A percentile compares a stretch with the other conserved stretches of the same genome.
Conservation (phyloP, 148 eudicot species). For the Chenopodium berlandieri region DNA sequence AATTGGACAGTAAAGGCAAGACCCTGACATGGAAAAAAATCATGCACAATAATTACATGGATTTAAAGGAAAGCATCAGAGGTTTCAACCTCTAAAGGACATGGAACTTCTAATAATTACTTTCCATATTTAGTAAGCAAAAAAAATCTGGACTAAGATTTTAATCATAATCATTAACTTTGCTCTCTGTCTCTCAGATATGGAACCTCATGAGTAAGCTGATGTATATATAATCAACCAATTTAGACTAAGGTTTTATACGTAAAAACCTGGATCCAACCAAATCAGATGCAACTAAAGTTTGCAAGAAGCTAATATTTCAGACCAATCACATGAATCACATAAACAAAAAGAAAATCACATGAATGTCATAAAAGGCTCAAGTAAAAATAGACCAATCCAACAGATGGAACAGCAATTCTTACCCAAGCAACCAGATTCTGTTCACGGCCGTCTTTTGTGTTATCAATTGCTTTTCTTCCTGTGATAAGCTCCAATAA, state of each 20-base stretch:
- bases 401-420: constrained; percentile 7
- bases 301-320: neutral
- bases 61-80: neutral
- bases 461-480: constrained; percentile 59
- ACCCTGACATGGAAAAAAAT: neutral
- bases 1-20: neutral
- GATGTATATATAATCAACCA: neutral
- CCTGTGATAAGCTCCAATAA: constrained; percentile 81
- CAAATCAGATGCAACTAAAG: constrained; percentile 1
- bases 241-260: neutral
- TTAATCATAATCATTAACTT: neutral
- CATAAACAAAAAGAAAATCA: neutral
- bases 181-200: neutral
- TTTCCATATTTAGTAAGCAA: neutral
- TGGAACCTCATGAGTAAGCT: neutral
- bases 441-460: constrained; percentile 41
- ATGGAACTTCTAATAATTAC: neutral
- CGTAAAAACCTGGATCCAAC: neutral
- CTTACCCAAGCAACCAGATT: constrained; percentile 84
- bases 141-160: neutral
- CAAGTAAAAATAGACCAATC: constrained; percentile 9
- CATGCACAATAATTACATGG: neutral
- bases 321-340: too few species aligned
- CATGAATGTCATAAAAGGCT: neutral
- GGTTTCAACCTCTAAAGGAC: neutral